Base-by-base conservation (phyloP, 371 early-diverging fungal genomes). In the Mucor sp. region DNA sequence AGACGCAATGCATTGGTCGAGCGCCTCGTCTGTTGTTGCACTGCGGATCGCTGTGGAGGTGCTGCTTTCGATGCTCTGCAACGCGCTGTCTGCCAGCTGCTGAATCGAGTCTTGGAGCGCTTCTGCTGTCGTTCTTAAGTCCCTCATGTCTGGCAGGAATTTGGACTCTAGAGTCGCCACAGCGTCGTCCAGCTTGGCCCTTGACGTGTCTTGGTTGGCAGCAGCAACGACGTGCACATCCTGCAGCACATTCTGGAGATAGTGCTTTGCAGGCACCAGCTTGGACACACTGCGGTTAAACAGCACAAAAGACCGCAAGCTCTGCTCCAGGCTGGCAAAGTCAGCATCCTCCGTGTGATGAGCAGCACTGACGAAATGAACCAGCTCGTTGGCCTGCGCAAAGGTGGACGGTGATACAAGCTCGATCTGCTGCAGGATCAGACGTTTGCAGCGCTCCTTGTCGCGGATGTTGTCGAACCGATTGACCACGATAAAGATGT, bases 401-500 rank as follows among this genome's bases (percentile, higher is more conserved):
- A 91, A 96, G 1, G 98, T 98, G 57, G 88, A 86, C 21, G 97
- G 97, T 6, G 97, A 97, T 41, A 99, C 86, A 68, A 94, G 89
- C 35, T 88, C 82, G 71, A 99, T 97, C 82, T 99, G 99, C 53
- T 94, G 93, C 19, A 99, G 85, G 68, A 99, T 94, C 58, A 94
- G 87, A 27, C 91, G 87, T 68, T 90, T 91, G 84, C 98, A 97
- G 59, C 95, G 91, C 65, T 95, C 95, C 80, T 95, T 95, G 74
- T 95, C 88, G 48, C 92, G 88, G 75, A 99, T 99, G 23, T 89
- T 87, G 78, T 99, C 99, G 72, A 98, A 99, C 57, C 93, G 89
- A 77, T 99, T 99, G 67, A 97, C 96, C 39, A 97, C 97, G 71
- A 98, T 95, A 68, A 99, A 99, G 48, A 99, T 94, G 74, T 94